These are phyloP conservation scores for Pleurotus giganteus DNA, from an alignment of 768 basidiomycete genomes.

Conservation along the genomic window DNA sequence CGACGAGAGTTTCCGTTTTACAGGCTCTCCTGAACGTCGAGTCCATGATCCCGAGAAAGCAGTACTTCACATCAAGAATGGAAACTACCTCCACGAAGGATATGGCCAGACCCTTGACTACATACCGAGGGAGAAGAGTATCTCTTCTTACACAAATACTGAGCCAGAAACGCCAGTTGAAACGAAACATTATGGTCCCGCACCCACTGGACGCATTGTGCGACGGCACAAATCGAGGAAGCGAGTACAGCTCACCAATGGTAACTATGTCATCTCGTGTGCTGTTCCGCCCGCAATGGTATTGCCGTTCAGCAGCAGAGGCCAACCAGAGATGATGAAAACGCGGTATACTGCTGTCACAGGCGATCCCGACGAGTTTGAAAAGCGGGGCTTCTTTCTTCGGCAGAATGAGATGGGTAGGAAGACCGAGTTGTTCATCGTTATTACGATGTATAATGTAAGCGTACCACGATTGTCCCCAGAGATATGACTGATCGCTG, in stretches of 20 bases:
- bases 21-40: slow-evolving; percentile 31
- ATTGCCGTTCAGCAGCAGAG: slow-evolving; percentile 52
- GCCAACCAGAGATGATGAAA: slow-evolving; percentile 70
- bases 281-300: slow-evolving; percentile 83
- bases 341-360: slow-evolving; percentile 88
- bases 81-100: slow-evolving; percentile 20
- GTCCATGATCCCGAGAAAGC: slow-evolving; percentile 41
- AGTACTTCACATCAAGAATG: slow-evolving; percentile 16
- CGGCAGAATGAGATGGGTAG: slow-evolving; percentile 79
- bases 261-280: slow-evolving; percentile 84
- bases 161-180: slow-evolving; percentile 54
- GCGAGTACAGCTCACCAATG: slow-evolving; percentile 79
- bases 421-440: slow-evolving; percentile 88
- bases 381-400: slow-evolving; percentile 77
- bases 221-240: slow-evolving; percentile 77
- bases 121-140: slow-evolving; percentile 40
- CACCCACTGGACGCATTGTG: slow-evolving; percentile 74
- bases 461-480: slow-evolving; percentile 8
- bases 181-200: slow-evolving; percentile 86
- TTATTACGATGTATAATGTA: slow-evolving; percentile 97
- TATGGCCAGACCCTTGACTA: slow-evolving; percentile 37
- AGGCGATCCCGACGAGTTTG: slow-evolving; percentile 92
- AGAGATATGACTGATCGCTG: slow-evolving; percentile 6
- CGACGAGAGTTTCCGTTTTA: slow-evolving; percentile 56
- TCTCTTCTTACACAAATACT: slow-evolving; percentile 33